These are phyloP conservation scores for Neonectria coccinea DNA, from an alignment of 2,329 filamentous ascomycete species.

Conservation along the genomic window DNA sequence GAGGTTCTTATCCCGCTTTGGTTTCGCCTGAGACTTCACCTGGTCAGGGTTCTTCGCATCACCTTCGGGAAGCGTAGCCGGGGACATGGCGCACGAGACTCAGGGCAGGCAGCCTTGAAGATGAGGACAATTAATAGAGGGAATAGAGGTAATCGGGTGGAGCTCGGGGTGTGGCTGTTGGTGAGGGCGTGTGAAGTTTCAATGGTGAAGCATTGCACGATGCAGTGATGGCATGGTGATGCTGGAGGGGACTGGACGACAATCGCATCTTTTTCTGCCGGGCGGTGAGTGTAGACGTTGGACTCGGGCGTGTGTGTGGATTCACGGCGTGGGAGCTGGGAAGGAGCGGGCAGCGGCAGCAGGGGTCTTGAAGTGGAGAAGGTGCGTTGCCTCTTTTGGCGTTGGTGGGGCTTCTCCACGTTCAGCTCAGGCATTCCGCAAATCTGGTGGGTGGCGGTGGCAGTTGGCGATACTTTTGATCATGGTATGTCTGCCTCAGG, in stretches of 20 bases:
- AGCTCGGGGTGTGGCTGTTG: conserved; percentile 2
- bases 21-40: conserved; percentile 36
- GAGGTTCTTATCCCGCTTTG: conserved; percentile 30
- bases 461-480: not conserved
- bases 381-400: conserved; percentile 36
- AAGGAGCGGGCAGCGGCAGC: conserved; percentile 14
- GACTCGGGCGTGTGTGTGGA: conserved; percentile 7
- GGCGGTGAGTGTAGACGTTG: conserved; percentile 42
- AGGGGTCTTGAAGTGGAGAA: conserved; percentile 20
- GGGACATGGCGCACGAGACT: conserved; percentile 32
- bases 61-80: conserved; percentile 24
- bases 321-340: not conserved
- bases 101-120: conserved; percentile 15
- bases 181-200: conserved; percentile 14
- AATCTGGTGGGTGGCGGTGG: not conserved
- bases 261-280: conserved; percentile 48
- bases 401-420: conserved; percentile 31
- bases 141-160: not conserved
- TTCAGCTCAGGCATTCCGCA: conserved; percentile 32
- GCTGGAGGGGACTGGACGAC: conserved; percentile 12
- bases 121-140: not conserved
- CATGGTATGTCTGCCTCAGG: not conserved
- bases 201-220: conserved; percentile 26
- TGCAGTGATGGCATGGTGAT: conserved; percentile 35
- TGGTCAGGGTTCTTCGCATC: conserved; percentile 32